Evolutionary conservation across 2,329 filamentous ascomycete genomes (phyloP), one percentile per base, ranked within the genome.

Genomic region (Cryoendolithus antarcticus): DNA sequence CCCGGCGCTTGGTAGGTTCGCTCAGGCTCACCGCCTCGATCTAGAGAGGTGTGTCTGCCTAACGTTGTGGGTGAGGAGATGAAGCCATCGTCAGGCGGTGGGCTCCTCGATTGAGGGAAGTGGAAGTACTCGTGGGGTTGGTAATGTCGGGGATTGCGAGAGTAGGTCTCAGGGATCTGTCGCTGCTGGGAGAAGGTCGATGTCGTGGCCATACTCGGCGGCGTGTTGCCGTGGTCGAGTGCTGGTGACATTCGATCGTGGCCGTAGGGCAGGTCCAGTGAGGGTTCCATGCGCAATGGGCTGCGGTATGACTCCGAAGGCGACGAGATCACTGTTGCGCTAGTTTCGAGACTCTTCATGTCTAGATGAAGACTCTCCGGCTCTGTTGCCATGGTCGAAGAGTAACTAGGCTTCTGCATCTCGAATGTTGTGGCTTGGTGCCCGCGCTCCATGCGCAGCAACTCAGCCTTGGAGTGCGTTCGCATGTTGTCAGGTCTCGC

Each of bases 401-500:
- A 38, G 35, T 42, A 37, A n/a, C 32, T 35, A 6, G 53, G 53
- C 19, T 46, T 42, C 40, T 58, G 55, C 55, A 60, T 54, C 38
- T 58, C 53, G 41, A 58, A 58, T 8, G 51, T 54, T 9, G 52
- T 52, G 40, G 44, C 48, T 38, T 52, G 50, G 38, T 54, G 49
- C 5, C 53, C 51, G 7, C 49, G 46, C 27, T 50, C 45, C 35
- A 51, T 51, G 24, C 28, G 34, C 32, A 38, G 31, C 11, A 49
- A 35, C 12, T 48, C 41, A n/a, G 44, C 43, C 21, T 50, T 44
- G 7, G 53, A 49, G 30, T 43, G 40, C n/a, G 43, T 38, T 11
- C 51, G 45, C 37, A 48, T 47, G 31, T 44, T 40, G 9, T 48
- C 41, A 32, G 45, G 45, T 33, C 47, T 40, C 1, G 86, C 86